Evolutionary conservation across 129 eudicot genomes (phyloP).

Genomic region (Flaveria robusta): DNA sequence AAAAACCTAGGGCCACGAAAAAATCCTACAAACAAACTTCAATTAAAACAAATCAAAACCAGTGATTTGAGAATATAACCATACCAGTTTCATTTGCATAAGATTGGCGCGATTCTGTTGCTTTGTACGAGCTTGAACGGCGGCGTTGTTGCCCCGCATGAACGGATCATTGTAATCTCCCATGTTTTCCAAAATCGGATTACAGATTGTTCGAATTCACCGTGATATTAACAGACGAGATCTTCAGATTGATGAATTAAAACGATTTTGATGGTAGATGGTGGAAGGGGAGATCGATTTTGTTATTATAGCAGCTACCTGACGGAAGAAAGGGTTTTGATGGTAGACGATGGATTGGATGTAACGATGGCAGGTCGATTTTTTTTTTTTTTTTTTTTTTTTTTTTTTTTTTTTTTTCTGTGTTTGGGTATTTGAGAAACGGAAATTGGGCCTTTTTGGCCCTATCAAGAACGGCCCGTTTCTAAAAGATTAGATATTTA

Average conservation of each 20-base stretch:
- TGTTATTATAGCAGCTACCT: conserved; percentile 15
- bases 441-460: not conserved
- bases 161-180: conserved; percentile 85
- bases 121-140: conserved; percentile 88
- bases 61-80: not conserved
- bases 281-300: conserved; percentile 20
- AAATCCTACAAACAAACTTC: conserved; percentile 13
- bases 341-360: not conserved
- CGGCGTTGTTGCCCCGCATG: conserved; percentile 72
- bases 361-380: not conserved
- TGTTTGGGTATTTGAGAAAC: not conserved
- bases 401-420: conserved; percentile 5
- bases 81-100: conserved; percentile 88
- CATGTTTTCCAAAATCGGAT: conserved; percentile 44
- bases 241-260: conserved; percentile 1
- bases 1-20: conserved; percentile 24
- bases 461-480: conserved; percentile 7
- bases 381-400: not conserved
- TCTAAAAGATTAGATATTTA: too few species aligned
- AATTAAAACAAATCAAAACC: conserved; percentile 18
- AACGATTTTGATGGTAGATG: not conserved
- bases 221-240: not conserved
- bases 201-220: conserved; percentile 21
- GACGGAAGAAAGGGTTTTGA: conserved; percentile 25
- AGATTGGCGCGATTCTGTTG: conserved; percentile 89